Evolutionary conservation across 768 basidiomycete species (phyloP).

Genomic region (Cyclocybe cylindracea): DNA sequence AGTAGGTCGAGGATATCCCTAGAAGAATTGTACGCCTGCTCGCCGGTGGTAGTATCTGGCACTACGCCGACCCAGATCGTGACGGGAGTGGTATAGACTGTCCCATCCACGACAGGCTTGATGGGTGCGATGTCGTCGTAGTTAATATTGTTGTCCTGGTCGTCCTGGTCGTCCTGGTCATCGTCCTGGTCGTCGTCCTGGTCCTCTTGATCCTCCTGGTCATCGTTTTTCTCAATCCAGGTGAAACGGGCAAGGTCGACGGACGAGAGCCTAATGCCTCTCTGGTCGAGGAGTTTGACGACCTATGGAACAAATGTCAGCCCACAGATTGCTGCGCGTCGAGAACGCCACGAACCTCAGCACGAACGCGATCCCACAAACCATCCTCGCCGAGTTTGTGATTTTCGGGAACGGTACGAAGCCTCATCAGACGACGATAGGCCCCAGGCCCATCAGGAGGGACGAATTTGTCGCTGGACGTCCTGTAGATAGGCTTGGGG

Average conservation of each 20-base stretch:
- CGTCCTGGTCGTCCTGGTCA: conserved; percentile 7
- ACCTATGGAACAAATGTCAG: conserved; percentile 34
- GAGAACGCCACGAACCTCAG: conserved; percentile 33
- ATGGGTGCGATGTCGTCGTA: conserved; percentile 22
- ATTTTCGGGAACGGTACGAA: conserved; percentile 28
- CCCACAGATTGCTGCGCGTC: conserved; percentile 23
- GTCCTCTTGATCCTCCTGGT: conserved; percentile 18
- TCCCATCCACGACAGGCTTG: conserved; percentile 24
- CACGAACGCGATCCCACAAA: conserved; percentile 32
- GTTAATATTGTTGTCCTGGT: conserved; percentile 8
- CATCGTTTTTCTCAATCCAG: conserved; percentile 13
- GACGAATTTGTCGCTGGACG: conserved; percentile 30
- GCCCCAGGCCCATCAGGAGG: conserved; percentile 29
- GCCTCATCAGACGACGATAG: conserved; percentile 27
- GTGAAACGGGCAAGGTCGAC: conserved; percentile 32
- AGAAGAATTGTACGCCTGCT: conserved; percentile 27
- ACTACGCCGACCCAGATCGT: conserved; percentile 42
- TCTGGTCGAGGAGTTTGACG: conserved; percentile 22
- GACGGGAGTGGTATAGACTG: conserved; percentile 23
- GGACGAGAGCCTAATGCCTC: conserved; percentile 22
- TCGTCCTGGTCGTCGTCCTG: conserved; percentile 6
- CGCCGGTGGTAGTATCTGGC: conserved; percentile 28
- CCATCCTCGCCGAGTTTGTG: conserved; percentile 28
- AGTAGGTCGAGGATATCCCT: conserved; percentile 32
- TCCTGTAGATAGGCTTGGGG: conserved; percentile 37